Evolutionary conservation across 805 yeast species (phyloP), one percentile per base, ranked within the genome.

Genomic region (Suhomyces emberorum): DNA sequence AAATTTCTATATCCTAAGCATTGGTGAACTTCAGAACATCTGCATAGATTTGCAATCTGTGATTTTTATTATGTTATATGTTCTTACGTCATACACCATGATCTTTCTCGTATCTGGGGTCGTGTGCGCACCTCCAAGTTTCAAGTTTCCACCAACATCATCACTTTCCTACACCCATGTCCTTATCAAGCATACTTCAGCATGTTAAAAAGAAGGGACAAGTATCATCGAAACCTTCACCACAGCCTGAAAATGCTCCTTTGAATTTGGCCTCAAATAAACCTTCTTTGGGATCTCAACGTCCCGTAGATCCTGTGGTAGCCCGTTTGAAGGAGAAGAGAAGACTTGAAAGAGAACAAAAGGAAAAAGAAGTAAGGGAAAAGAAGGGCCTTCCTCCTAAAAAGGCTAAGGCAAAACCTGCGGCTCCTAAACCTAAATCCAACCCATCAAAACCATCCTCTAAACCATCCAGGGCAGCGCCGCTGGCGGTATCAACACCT

Each of bases 281-380:
- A 22, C 14, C 30, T 35, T 15, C n/a, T n/a, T 15, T 23, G 15
- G 14, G 14, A 7, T 7, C 26, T 5, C 7, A 28, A n/a, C 37
- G 68, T 34, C 54, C 60, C 15, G 65, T 72, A 4, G 91, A 83
- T 51, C 88, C 89, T 0, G 87, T 87, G 3, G 86, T 83, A 7
- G 77, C 76, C 24, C 58, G 83, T 39, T 60, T 83, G 25, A 83
- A 83, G 46, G 88, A 81, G 39, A 76, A 80, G 2, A 64, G 91
- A 51, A 64, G 77, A 41, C 58, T 66, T 28, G 88, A 83, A 43
- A 66, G 61, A 26, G 74, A 74, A 24, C 64, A 63, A 28, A 56
- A 63, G 35, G 65, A 64, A 32, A 49, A 51, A 21, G 65, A 66
- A 38, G 48, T 48, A 22, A 51, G 62, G 31, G 57, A 48, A 32